phyloP scores from a whole-genome alignment of 2,329 filamentous ascomycete species.

The Phoma herbarum region DNA sequence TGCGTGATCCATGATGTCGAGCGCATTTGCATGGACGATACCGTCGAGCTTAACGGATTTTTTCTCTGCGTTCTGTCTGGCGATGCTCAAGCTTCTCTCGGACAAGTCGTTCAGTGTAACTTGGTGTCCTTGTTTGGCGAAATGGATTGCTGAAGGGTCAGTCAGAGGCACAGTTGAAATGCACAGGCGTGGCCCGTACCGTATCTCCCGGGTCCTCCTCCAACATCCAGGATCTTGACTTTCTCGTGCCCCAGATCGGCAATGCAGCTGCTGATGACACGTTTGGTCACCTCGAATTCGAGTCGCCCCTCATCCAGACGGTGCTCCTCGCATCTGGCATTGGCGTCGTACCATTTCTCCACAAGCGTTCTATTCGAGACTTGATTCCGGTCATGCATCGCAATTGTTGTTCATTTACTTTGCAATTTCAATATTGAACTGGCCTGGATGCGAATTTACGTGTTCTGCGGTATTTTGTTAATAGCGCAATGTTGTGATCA shows the following conservation, averaged over 20 bases:
- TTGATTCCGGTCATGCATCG: neutral
- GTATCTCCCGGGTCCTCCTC: neutral
- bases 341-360: neutral
- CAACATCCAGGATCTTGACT: neutral
- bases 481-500: neutral
- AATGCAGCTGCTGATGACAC: neutral
- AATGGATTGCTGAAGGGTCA: neutral
- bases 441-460: neutral
- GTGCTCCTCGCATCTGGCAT: neutral
- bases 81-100: neutral
- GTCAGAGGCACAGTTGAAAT: neutral
- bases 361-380: neutral
- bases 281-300: neutral
- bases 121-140: neutral
- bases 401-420: neutral
- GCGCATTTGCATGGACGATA: neutral
- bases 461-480: neutral
- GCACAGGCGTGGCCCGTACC: neutral
- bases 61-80: neutral
- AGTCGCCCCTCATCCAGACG: neutral
- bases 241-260: neutral
- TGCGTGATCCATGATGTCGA: neutral
- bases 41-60: neutral
- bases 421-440: too few species aligned
- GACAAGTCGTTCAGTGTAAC: neutral